Conservation (phyloP, 495 filamentous ascomycete genomes). For the Neurospora sp. region DNA sequence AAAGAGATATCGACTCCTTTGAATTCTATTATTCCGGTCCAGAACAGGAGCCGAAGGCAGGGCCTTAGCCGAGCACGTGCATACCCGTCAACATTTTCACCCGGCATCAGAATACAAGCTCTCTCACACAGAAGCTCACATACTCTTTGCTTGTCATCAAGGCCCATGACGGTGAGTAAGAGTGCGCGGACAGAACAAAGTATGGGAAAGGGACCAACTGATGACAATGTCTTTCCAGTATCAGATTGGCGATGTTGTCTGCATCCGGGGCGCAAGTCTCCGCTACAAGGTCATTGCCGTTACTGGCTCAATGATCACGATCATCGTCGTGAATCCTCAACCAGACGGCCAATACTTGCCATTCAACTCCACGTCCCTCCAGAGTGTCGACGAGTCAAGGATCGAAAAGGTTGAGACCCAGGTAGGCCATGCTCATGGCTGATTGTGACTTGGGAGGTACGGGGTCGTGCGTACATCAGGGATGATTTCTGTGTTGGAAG, state of each 20-base stretch:
- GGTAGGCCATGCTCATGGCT: neutral
- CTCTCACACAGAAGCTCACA: neutral
- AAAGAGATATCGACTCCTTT: neutral
- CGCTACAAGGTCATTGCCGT: slow-evolving; percentile 19
- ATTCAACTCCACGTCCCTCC: slow-evolving; percentile 10
- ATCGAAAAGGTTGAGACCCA: slow-evolving; percentile 9
- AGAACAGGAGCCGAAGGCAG: neutral
- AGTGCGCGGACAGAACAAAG: neutral
- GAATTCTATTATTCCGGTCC: neutral
- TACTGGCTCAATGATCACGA: slow-evolving; percentile 14
- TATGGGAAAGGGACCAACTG: neutral
- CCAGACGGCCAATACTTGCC: slow-evolving; percentile 12
- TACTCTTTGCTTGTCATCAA: neutral
- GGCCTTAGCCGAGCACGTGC: neutral
- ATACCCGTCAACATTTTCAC: neutral
- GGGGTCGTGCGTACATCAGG: neutral
- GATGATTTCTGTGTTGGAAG: neutral
- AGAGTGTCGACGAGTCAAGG: slow-evolving; percentile 16
- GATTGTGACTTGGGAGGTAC: neutral
- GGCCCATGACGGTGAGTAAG: neutral
- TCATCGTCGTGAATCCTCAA: slow-evolving; percentile 17
- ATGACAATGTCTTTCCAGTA: neutral
- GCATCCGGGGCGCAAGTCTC: slow-evolving; percentile 9
- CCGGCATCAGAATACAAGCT: neutral
- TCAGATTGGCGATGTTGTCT: slow-evolving; percentile 12